Base-by-base conservation (phyloP, 495 filamentous ascomycete species). In the Neurospora sp. region DNA sequence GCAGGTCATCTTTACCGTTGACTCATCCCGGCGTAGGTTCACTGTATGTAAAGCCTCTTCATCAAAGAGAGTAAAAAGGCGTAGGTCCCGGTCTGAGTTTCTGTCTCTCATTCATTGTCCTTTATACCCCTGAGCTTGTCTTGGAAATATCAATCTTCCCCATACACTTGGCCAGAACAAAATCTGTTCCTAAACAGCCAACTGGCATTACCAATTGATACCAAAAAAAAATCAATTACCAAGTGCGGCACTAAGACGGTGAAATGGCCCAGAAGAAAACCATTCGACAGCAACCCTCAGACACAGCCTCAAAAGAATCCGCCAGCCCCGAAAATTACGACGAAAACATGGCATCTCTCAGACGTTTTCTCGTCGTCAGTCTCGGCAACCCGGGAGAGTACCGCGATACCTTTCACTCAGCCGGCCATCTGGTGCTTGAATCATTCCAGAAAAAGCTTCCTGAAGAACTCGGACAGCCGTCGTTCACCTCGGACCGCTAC, bases 321-420 rank as follows among this genome's bases (percentile, higher is more conserved):
- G 2, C 14, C 14, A 35, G 4, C 27, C 27, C 14, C 14, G 53
- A 35, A 65, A 37, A 3, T 7, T 7, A 17, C 12, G 7, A 16
- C 27, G 27, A 35, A 35, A 8, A 65, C 6, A 65, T 65, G 53
- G 53, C 53, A 31, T 74, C 77, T 8, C 59, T 78, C 40, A 75
- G 78, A 37, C 83, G 80, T 12, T 73, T 88, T 80, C 72, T 91
- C 81, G 70, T 86, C 70, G 59, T 86, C 76, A 82, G 84, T 76
- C 74, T 86, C 75, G 82, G 84, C 74, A 83, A 86, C 73, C 80
- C 81, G 69, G 78, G 84, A 17, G 82, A 85, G 39, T 92, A 93
- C 80, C 84, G 83, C 70, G 82, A 87, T 69, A 94, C 91, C n/a
- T 90, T 91, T 14, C 94, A 97, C 82, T 92, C 88, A 71, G 90